Percentiles rank a stretch among this genome's conserved stretches.
phyloP scores from a whole-genome alignment of 176 grass and related monocot genomes.

The Otatea glauca region DNA sequence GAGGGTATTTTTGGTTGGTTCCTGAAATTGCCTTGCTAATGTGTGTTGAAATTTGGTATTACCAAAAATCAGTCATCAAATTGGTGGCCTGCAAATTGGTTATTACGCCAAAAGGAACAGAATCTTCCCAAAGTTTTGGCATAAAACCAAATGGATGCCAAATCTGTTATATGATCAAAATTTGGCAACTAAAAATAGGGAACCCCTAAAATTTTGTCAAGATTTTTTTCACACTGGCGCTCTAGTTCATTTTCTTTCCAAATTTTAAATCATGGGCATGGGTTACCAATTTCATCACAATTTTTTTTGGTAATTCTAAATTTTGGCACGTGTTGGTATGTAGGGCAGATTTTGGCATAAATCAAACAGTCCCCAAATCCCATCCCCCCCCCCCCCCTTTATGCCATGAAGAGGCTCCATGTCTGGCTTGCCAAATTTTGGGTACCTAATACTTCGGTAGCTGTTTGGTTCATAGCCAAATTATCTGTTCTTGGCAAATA shows the following conservation, averaged over 20 bases:
- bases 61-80: no score
- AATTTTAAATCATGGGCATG: neutral
- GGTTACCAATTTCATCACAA: neutral
- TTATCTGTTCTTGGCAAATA: no score
- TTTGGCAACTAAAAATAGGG: neutral
- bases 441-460: neutral
- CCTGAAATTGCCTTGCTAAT: no score
- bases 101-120: neutral
- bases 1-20: no score
- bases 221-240: neutral
- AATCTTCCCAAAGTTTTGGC: neutral
- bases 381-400: neutral
- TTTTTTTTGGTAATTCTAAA: no score
- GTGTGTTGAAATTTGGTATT: neutral
- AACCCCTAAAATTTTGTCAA: neutral
- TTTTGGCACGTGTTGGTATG: neutral
- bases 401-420: neutral
- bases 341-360: neutral
- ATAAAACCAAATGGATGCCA: neutral
- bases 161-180: neutral
- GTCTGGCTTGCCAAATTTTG: neutral
- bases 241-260: neutral
- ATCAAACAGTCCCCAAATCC: neutral
- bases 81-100: neutral
- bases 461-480: neutral